Evolutionary conservation across 177 flowering plant genomes (phyloP).

Genomic region (Telopea speciosissima): DNA sequence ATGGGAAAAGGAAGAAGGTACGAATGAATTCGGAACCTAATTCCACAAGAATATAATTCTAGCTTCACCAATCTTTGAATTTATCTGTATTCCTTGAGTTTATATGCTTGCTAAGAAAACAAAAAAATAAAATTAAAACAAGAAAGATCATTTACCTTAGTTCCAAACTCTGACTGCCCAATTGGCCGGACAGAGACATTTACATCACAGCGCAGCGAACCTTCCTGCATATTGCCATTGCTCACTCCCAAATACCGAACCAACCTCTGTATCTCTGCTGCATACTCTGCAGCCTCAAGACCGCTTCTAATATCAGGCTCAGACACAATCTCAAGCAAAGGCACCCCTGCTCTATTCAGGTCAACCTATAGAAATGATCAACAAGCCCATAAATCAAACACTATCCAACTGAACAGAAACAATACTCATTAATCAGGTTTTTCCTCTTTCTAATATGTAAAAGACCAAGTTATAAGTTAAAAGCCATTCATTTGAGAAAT

Average conservation of each 20-base stretch:
- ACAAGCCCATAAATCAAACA: background rate
- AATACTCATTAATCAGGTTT: background rate
- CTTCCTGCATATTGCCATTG: conserved; percentile 98
- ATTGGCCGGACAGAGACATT: conserved; percentile 82
- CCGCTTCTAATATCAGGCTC: conserved; percentile 96
- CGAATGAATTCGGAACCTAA: background rate
- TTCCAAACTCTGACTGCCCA: conserved; percentile 78
- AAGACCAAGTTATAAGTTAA: background rate
- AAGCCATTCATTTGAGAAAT: background rate
- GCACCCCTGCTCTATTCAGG: conserved; percentile 94
- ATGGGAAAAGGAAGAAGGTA: background rate
- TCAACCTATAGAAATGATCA: conserved; percentile 58
- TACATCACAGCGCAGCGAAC: conserved; percentile 94
- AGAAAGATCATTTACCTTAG: conserved; percentile 47
- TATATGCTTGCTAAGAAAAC: background rate
- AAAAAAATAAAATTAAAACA: conserved; percentile 7
- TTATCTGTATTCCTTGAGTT: background rate
- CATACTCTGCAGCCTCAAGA: conserved; percentile 93
- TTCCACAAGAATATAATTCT: background rate
- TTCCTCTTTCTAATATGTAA: too few species aligned
- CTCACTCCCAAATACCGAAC: conserved; percentile 87
- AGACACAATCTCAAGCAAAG: conserved; percentile 94
- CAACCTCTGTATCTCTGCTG: conserved; percentile 84
- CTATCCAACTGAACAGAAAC: background rate
- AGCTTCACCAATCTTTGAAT: background rate